Conservation (phyloP, 139 green algal genomes). For the Volvox reticuliferus region DNA sequence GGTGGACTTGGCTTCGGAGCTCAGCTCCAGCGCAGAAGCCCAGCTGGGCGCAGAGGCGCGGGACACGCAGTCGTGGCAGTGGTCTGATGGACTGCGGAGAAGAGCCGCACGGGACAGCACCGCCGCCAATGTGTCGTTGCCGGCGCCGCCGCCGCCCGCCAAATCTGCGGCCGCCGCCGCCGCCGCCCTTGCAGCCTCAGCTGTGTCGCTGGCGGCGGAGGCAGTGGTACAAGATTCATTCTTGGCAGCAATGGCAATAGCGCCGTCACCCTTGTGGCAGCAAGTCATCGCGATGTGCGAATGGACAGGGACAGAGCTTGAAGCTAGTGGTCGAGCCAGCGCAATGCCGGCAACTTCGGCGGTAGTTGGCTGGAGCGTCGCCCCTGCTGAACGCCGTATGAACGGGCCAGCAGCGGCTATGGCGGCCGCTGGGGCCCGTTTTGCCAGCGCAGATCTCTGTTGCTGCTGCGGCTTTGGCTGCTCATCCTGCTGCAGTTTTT, state of each 20-base stretch:
- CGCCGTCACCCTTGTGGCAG: not conserved
- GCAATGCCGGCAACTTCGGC: not conserved
- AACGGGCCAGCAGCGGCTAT: not conserved
- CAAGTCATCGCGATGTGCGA: not conserved
- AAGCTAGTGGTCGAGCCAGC: not conserved
- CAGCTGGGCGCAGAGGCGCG: conserved; percentile 11
- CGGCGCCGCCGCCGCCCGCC: not conserved
- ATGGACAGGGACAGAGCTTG: not conserved
- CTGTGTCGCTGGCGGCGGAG: not conserved
- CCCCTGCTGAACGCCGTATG: not conserved
- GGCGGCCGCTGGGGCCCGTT: no score
- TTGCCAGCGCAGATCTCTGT: not conserved
- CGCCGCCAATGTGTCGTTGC: not conserved
- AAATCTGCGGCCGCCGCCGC: not conserved
- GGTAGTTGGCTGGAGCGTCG: not conserved
- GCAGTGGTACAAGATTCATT: not conserved
- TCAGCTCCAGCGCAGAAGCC: not conserved
- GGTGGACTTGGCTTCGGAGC: not conserved
- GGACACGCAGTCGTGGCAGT: conserved; percentile 30
- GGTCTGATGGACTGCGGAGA: not conserved
- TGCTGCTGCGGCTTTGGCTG: not conserved
- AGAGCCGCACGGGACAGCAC: not conserved
- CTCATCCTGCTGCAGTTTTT: not conserved
- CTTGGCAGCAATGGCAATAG: not conserved
- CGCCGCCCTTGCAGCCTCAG: no score